Base-by-base conservation (phyloP, 768 basidiomycete genomes). In the Psilocybe azurescens region DNA sequence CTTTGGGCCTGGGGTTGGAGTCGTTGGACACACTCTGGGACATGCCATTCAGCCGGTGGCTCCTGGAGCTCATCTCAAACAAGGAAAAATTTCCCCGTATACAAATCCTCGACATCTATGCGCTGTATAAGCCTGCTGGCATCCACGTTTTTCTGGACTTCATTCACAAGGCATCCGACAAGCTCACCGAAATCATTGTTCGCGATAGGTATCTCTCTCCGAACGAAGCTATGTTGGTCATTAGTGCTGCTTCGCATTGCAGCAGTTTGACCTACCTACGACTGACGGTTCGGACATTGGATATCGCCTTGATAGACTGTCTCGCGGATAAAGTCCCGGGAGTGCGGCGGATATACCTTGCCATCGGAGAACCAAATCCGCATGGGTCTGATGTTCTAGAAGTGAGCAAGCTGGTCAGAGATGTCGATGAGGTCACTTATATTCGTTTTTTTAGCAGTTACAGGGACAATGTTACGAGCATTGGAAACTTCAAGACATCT, bases 181-280 rank as follows among this genome's bases (percentile, higher is more conserved):
- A 75, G 0, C 64, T 83, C 32, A 72, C 65, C 9, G 65, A 61
- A 0, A 65, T 83, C 1, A 71, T 67, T 18, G 72, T 83, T 30
- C 70, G 77, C 41, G 78, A 81, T 55, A 75, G 78, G 1, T 81
- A 79, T 63, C 69, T 80, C 3, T 61, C 70, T 20, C 58, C 64
- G 1, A 68, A 73, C 13, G 78, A 81, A 56, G 65, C 77, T 14
- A 53, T 46, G 9, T 58, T 36, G 5, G 59, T 79, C 8, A 47
- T 73, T 0, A 16, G 56, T 8, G 68, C 68, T 1, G 69, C 78
- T 10, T 65, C 62, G 5, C 32, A 63, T 0, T 72, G 72, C 47
- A 56, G 65, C n/a, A 53, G 58, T 5, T 56, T 80, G 28, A 65
- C 62, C 29, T 69, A 52, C 29, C 68, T 80, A 29, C 70, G 75